Evolutionary conservation across 2,329 filamentous ascomycete species (phyloP).

Genomic region (Aspergillus hortae): DNA sequence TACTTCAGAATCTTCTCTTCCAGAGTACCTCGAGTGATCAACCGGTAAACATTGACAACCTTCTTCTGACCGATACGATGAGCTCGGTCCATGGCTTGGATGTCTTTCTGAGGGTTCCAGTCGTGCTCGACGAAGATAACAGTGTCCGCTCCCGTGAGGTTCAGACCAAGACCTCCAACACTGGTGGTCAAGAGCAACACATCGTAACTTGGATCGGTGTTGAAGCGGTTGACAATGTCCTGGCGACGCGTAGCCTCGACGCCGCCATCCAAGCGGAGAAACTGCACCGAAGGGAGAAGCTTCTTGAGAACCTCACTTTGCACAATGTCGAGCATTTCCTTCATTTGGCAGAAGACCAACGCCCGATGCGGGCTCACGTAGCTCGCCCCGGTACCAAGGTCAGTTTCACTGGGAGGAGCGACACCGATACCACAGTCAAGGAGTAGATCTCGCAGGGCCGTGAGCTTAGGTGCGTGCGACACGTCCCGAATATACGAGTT

Average conservation of each 20-base stretch:
- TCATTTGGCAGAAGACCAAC: slow-evolving; percentile 98
- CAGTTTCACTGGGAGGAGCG: slow-evolving; percentile 54
- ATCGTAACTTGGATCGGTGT: slow-evolving; percentile 94
- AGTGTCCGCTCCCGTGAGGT: slow-evolving; percentile 93
- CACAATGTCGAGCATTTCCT: slow-evolving; percentile 99
- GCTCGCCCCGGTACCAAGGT: slow-evolving; percentile 59
- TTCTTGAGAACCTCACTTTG: slow-evolving; percentile 88
- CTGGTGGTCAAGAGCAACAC: slow-evolving; percentile 90
- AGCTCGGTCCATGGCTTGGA: slow-evolving; percentile 98
- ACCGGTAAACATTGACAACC: slow-evolving; percentile 96
- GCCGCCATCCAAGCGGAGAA: slow-evolving; percentile 85
- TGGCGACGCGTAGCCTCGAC: slow-evolving; percentile 92
- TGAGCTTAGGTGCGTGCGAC: slow-evolving; percentile 86
- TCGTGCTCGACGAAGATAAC: slow-evolving; percentile 99
- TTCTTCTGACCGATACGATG: slow-evolving; percentile 99
- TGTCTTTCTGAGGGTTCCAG: slow-evolving; percentile 98
- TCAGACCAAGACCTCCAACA: slow-evolving; percentile 90
- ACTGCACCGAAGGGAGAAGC: slow-evolving; percentile 88
- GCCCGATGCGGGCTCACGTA: slow-evolving; percentile 95
- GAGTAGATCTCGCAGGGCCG: slow-evolving; percentile 83
- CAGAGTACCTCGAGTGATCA: slow-evolving; percentile 91
- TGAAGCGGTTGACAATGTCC: slow-evolving; percentile 98
- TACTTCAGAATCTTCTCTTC: slow-evolving; percentile 95
- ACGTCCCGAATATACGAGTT: slow-evolving; percentile 81
- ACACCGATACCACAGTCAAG: slow-evolving; percentile 97